Evolutionary conservation across 164 flowering plant species (phyloP).

Genomic region (Platanus orientalis): DNA sequence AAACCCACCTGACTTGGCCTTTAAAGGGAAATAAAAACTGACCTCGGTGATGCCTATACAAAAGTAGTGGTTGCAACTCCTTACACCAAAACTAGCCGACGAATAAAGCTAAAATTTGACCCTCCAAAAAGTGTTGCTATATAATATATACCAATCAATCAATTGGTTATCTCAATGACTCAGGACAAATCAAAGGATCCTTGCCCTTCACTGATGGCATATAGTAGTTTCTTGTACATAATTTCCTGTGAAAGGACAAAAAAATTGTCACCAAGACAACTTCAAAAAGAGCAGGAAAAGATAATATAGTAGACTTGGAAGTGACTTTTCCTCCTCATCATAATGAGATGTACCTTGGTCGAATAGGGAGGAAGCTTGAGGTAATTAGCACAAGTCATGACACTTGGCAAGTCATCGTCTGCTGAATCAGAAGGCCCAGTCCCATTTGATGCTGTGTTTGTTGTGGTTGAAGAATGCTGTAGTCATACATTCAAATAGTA

Average conservation of each 20-base stretch:
- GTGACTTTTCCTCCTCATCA: not conserved
- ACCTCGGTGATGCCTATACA: constrained; percentile 2
- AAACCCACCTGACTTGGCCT: constrained; percentile 3
- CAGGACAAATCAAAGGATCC: constrained; percentile 97
- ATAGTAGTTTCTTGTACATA: constrained; percentile 88
- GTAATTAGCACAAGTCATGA: constrained; percentile 99
- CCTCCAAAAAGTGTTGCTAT: not conserved
- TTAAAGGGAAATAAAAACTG: constrained; percentile 12
- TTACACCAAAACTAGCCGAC: constrained; percentile 21
- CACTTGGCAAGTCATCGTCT: constrained; percentile 97
- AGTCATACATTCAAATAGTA: constrained; percentile 16
- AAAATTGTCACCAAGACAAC: not conserved
- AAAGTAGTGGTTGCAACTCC: constrained; percentile 10
- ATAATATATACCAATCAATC: not conserved
- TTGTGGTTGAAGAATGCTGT: constrained; percentile 74
- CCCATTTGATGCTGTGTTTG: constrained; percentile 52
- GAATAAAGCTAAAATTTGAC: constrained; percentile 5
- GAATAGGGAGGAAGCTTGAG: constrained; percentile 98
- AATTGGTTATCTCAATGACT: constrained; percentile 23
- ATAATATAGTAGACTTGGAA: not conserved
- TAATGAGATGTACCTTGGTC: constrained; percentile 61
- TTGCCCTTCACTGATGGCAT: constrained; percentile 94
- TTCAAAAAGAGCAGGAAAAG: not conserved
- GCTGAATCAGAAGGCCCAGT: constrained; percentile 72
- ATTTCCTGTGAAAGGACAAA: constrained; percentile 50